Evolutionary conservation across 192 early-diverging fungal species (phyloP), one percentile per base, ranked within the genome.

Genomic region (Entomortierella chlamydospora): DNA sequence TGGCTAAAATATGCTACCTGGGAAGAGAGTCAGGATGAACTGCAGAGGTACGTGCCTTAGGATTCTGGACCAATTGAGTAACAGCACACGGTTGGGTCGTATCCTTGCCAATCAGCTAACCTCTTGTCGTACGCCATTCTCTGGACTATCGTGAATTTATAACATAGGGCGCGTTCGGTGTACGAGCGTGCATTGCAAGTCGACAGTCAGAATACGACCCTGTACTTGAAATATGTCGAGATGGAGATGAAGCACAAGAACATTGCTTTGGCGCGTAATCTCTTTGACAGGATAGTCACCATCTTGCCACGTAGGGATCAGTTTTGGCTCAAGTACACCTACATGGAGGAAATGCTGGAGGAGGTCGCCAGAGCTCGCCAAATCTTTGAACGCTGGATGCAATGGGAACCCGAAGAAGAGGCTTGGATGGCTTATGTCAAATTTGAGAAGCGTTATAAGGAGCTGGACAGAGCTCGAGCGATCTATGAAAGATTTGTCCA

Each of bases 331-430:
- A 96, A 97, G 64, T 99, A 98, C 83, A 91, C 95, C 18, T 96
- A 96, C 63, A 98, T 99, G 97, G 98, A 99, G 70, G 98, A 99
- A 79, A 84, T 93, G 74, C 73, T 99, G 78, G 96, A 94, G 30
- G 97, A 99, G 70, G 87, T 96, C 0, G 86, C 89, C 13, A 94
- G 95, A 7, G 93, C 93, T 1, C 88, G 98, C 12, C 92, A 94
- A 41, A 93, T 99, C 28, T 99, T 99, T 90, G 95, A 98, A 61
- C 89, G 98, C 43, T 99, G 98, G 98, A 99, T 99, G 97, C 89
- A 93, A 61, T 99, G 98, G 97, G 96, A 98, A 68, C 97, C 97
- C 20, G 84, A 90, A 33, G 94, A 95, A 63, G 92, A 91, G 22
- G 96, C 95, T 2, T 99, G 98, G 98, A 83, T 84, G 69, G 95